Evolutionary conservation across 805 yeast species (phyloP).

Genomic region (Ogataea sp.): DNA sequence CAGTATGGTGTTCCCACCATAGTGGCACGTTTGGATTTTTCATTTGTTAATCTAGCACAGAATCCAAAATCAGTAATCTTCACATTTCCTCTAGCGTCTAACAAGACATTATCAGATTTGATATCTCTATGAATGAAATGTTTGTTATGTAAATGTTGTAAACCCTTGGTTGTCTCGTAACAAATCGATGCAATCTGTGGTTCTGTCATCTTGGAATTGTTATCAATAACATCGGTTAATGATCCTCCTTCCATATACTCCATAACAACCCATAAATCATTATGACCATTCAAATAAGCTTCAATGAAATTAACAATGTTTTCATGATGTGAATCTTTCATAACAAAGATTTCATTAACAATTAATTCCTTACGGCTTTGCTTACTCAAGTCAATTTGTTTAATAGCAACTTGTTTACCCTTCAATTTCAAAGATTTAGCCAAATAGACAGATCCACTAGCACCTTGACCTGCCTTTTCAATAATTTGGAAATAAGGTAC

Average conservation of each 20-base stretch:
- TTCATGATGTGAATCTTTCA: conserved; percentile 92
- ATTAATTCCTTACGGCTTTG: conserved; percentile 95
- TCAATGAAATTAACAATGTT: conserved; percentile 94
- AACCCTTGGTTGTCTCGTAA: conserved; percentile 82
- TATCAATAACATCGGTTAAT: conserved; percentile 89
- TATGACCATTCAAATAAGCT: conserved; percentile 70
- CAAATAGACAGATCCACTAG: conserved; percentile 89
- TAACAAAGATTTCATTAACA: conserved; percentile 90
- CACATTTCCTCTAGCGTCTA: conserved; percentile 76
- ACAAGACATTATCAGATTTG: conserved; percentile 87
- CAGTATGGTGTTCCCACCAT: conserved; percentile 99
- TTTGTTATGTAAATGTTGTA: conserved; percentile 85
- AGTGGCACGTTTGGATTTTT: conserved; percentile 83
- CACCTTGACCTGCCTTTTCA: conserved; percentile 95
- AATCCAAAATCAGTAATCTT: conserved; percentile 94
- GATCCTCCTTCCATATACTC: conserved; percentile 99
- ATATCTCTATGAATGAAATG: conserved; percentile 95
- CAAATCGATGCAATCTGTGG: conserved; percentile 90
- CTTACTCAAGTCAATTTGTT: conserved; percentile 85
- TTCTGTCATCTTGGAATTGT: conserved; percentile 72
- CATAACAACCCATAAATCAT: conserved; percentile 98
- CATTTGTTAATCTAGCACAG: conserved; percentile 87
- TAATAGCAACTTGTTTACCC: conserved; percentile 79
- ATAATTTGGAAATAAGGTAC: conserved; percentile 66
- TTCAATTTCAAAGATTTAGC: conserved; percentile 52